phyloP scores from a whole-genome alignment of 345 rosid genomes.

The Aurinia saxatilis region DNA sequence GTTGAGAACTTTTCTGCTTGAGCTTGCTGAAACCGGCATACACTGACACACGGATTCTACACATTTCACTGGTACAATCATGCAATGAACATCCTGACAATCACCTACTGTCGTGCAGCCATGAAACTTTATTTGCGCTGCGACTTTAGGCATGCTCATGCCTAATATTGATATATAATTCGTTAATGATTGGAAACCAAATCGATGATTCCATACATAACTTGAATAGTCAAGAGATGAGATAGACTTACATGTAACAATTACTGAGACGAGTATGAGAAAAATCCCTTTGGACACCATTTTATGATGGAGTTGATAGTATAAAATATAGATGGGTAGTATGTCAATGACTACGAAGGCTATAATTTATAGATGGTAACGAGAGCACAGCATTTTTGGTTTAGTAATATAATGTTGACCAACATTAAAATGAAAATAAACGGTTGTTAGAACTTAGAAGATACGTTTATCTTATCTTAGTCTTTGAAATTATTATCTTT shows the following conservation, averaged over 20 bases:
- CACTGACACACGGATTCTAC: not conserved
- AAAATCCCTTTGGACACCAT: constrained; percentile 9
- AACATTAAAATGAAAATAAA: not conserved
- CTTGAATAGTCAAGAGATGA: constrained; percentile 1
- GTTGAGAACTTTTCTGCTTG: constrained; percentile 1
- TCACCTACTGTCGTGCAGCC: constrained; percentile 1
- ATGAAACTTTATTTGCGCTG: not conserved
- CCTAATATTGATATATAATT: constrained; percentile 1
- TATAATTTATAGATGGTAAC: not conserved
- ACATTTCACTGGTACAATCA: not conserved
- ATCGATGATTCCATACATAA: not conserved
- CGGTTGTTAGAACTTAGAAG: too few species aligned
- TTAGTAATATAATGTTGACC: not conserved
- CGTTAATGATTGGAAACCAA: not conserved
- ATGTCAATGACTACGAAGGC: not conserved
- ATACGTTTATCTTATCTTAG: not conserved
- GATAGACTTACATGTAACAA: constrained; percentile 15
- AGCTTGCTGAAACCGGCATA: not conserved
- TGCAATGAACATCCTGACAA: constrained; percentile 1
- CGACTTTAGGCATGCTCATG: constrained; percentile 1
- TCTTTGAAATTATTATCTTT: not conserved
- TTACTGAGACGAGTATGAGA: constrained; percentile 3
- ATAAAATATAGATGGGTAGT: not conserved
- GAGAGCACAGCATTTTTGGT: not conserved
- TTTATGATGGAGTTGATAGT: not conserved